Conservation (phyloP, 1,284 basidiomycete species). For the Cutaneotrichosporon cutaneum region DNA sequence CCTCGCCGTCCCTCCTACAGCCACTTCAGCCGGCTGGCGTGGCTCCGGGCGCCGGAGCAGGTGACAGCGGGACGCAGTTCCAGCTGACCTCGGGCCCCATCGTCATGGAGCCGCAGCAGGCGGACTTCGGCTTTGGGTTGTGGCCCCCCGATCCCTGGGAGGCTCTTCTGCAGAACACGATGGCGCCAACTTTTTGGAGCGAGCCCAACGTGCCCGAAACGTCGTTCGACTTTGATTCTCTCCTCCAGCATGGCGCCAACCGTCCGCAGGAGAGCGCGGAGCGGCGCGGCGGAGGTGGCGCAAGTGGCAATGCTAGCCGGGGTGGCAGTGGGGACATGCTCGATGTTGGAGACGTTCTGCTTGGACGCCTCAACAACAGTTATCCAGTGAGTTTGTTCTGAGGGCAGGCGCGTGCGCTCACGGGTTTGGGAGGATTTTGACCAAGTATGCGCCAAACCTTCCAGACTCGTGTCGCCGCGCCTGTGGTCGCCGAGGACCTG, state of each 20-base stretch:
- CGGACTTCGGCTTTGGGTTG: constrained; percentile 21
- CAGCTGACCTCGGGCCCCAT: constrained; percentile 4
- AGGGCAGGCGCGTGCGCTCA: constrained; percentile 27
- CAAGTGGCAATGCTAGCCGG: neutral
- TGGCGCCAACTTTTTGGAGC: constrained; percentile 19
- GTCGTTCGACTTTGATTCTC: constrained; percentile 21
- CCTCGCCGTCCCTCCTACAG: neutral
- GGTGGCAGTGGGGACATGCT: neutral
- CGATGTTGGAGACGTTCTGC: constrained; percentile 17
- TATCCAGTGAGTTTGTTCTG: constrained; percentile 12
- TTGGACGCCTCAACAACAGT: constrained; percentile 17
- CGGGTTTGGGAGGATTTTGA: constrained; percentile 2
- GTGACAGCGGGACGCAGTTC: neutral
- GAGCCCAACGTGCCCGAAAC: constrained; percentile 8
- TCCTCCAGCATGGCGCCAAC: constrained; percentile 12
- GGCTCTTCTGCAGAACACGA: constrained; percentile 22
- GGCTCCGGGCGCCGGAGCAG: neutral
- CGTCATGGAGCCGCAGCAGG: constrained; percentile 11
- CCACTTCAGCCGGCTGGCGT: neutral
- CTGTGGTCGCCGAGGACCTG: constrained; percentile 5
- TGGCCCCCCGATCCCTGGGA: constrained; percentile 31
- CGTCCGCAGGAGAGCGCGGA: constrained; percentile 29
- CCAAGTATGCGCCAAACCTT: neutral
- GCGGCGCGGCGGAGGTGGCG: constrained; percentile 1
- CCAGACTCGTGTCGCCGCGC: neutral